Base-by-base conservation (phyloP, 192 early-diverging fungal genomes). In the Backusella sp. region DNA sequence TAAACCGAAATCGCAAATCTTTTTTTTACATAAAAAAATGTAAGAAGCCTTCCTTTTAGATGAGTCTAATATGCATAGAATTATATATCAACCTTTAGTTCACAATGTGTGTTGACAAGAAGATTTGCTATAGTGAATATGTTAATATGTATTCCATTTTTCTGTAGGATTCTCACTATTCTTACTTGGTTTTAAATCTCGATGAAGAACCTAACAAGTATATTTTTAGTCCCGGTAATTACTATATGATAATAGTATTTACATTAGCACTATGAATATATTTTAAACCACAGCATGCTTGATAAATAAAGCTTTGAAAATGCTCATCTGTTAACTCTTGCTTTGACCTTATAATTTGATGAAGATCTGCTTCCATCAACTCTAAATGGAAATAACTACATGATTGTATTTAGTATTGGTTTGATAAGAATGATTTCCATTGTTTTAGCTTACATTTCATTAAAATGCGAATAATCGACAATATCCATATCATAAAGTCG, bases 251-350 rank as follows among this genome's bases (percentile, higher is more conserved):
- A 35, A 4, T 6, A 44, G 0, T 30, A 26, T 44, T 15, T 32
- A 99, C 94, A 77, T 96, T 96, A 35, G 97, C 98, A 21, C 96
- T 96, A 82, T 99, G 98, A 86, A 99, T 96, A 81, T 95, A 97
- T 82, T 99, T 99, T 74, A 99, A 89, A 11, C 96, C 98, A 70
- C 97, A 92, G 67, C 95, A 84, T 35, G 98, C 94, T 82, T 99
- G 98, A 86, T 97, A 99, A 74, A 98, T 90, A 84, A 99, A 99
- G 86, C 99, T 99, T 82, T 99, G 98, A 79, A 90, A 97, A 83
- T 99, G 98, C 66, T 96, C 93, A 81, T 98, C 95, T 23, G 95
- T 94, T 68, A 99, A 87, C 56, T 92, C 91, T 86, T 99, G 98
- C 1, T 53, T 46, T 42, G 94, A 94, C 62, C 93, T 92, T 84